A percentile compares a stretch with the other conserved stretches of the same genome.
These are phyloP conservation scores for Ambrosiella beaveri DNA, from an alignment of 2,329 filamentous ascomycete species.

Conservation along the genomic window DNA sequence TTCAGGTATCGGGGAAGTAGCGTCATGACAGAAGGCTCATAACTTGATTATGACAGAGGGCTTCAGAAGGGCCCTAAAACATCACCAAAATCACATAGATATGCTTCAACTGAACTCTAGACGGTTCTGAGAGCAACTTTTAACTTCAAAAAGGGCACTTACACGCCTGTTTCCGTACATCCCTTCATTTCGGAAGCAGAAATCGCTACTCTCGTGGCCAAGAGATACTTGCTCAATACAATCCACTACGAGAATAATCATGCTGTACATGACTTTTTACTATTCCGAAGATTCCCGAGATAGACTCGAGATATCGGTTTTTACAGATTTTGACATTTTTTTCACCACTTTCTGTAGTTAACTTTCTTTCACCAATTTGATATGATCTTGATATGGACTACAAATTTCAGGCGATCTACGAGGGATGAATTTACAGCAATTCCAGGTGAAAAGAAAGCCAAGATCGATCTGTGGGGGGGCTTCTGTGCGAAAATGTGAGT, in stretches of 20 bases:
- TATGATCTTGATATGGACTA: not conserved
- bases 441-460: not conserved
- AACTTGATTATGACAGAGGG: not conserved
- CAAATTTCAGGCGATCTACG: not conserved
- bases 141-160: not conserved
- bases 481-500: not conserved
- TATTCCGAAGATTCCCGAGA: not conserved
- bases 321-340: not conserved
- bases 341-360: too few relatives aligned
- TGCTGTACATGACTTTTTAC: not conserved
- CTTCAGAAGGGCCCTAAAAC: constrained; percentile 7
- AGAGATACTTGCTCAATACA: not conserved
- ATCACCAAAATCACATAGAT: not conserved
- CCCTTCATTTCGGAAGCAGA: not conserved
- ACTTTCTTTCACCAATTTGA: too few relatives aligned
- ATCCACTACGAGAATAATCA: not conserved
- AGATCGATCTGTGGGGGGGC: not conserved
- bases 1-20: constrained; percentile 8
- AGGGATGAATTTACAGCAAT: not conserved
- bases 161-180: not conserved
- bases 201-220: not conserved
- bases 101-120: not conserved
- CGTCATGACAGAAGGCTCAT: constrained; percentile 8
- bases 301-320: not conserved
- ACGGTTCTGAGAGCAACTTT: not conserved